Base-by-base conservation (phyloP, 2,329 filamentous ascomycete genomes). In the Conoideocrella luteorostrata region DNA sequence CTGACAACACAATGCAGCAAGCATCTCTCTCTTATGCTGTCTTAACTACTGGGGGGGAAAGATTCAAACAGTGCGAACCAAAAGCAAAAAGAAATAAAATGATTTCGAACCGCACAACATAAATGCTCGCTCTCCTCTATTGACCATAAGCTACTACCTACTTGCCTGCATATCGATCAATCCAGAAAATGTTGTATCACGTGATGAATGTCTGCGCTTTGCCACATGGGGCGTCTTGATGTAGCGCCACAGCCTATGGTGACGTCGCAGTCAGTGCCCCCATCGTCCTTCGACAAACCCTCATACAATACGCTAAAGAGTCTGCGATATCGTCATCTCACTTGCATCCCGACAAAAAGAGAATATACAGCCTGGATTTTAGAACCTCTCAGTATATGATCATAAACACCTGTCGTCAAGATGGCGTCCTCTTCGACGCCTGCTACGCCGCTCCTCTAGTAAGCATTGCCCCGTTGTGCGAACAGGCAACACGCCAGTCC, bases 361-460 rank as follows among this genome's bases (percentile, higher is more conserved):
- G n/a, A n/a, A n/a, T n/a, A n/a, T n/a, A n/a, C n/a, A n/a, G n/a
- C n/a, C n/a, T n/a, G n/a, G n/a, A n/a, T n/a, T n/a, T n/a, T n/a
- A n/a, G n/a, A n/a, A n/a, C n/a, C n/a, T n/a, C n/a, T n/a, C n/a
- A n/a, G n/a, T n/a, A n/a, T n/a, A n/a, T n/a, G n/a, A n/a, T n/a
- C n/a, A n/a, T n/a, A n/a, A n/a, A n/a, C n/a, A n/a, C n/a, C 26
- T 18, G 5, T 24, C 17, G 21, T n/a, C 35, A 43, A 39, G n/a
- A 87, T 87, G 84, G 82, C 84, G 47, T 87, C 84, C 47, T 86
- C 82, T 46, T 87, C 84, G 39, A 75, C 76, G 53, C 70, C 77
- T 24, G 71, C 76, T 50, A 86, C 80, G 54, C 84, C 81, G 45
- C 72, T 88, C 50, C 80, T 88, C 61, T 88, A 88, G 84, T 88